Percentiles rank a stretch among this genome's conserved stretches.
Conservation (phyloP, 345 rosid genomes). For the Arabidopsis arenosa region DNA sequence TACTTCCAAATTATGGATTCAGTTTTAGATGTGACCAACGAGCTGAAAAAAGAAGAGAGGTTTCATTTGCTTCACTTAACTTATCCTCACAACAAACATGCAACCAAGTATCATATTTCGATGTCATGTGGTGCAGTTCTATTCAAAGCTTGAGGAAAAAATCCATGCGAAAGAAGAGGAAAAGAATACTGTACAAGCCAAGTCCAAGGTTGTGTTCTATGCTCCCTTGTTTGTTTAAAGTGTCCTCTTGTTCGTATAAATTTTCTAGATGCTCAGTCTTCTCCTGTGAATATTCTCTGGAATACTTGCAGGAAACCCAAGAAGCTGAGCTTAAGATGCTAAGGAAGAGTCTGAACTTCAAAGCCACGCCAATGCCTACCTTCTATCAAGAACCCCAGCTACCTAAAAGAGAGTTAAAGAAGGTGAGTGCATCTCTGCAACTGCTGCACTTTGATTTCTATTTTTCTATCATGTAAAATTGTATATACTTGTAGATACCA, state of each 20-base stretch:
- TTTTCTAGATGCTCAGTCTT: neutral
- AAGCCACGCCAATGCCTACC: conserved; percentile 90
- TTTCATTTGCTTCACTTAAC: conserved; percentile 35
- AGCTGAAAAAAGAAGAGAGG: conserved; percentile 93
- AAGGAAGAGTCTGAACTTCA: conserved; percentile 80
- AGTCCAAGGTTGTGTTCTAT: conserved; percentile 65
- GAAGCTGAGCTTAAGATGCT: conserved; percentile 84
- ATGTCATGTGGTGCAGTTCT: conserved; percentile 57
- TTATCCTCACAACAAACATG: neutral
- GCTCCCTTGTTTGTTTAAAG: neutral
- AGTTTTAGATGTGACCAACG: conserved; percentile 88
- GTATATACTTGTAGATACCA: conserved; percentile 61
- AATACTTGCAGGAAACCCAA: conserved; percentile 68
- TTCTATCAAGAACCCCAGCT: conserved; percentile 90
- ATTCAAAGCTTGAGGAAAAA: conserved; percentile 84
- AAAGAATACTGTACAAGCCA: conserved; percentile 67
- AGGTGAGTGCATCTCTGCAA: conserved; percentile 51
- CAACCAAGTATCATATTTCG: neutral
- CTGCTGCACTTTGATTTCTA: conserved; percentile 20
- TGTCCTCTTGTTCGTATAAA: neutral
- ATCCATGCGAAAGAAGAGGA: conserved; percentile 83
- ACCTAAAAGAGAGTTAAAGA: conserved; percentile 73
- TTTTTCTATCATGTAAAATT: neutral
- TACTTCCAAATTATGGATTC: conserved; percentile 89
- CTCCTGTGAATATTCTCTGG: conserved; percentile 1